Percentiles rank a stretch among this genome's conserved stretches.
Evolutionary conservation across 1,139 yeast genomes (phyloP).

Genomic region (Candida dubliniensis): DNA sequence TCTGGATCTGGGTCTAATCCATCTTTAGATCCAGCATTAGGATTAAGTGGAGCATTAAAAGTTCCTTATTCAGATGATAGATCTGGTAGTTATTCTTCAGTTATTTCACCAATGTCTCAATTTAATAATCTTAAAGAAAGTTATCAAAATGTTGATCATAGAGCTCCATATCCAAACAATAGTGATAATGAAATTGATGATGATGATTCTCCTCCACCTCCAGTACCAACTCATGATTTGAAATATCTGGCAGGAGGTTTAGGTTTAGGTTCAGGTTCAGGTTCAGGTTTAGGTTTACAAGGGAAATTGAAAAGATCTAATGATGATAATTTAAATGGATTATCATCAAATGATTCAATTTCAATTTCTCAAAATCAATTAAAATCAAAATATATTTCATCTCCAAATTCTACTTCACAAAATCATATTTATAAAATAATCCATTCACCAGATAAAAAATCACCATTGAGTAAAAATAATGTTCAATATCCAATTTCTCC

Average conservation of each 20-base stretch:
- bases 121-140: conserved; percentile 54
- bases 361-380: conserved; percentile 11
- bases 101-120: conserved; percentile 52
- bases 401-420: conserved; percentile 39
- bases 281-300: too few relatives aligned
- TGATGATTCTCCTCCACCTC: conserved; percentile 25
- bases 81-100: conserved; percentile 42
- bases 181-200: conserved; percentile 18
- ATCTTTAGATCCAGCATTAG: not conserved
- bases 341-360: conserved; percentile 11
- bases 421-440: conserved; percentile 25
- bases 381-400: conserved; percentile 35
- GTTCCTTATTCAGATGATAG: conserved; percentile 33
- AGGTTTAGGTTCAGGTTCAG: too few relatives aligned
- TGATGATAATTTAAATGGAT: conserved; percentile 18
- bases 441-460: conserved; percentile 9
- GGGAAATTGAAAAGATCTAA: conserved; percentile 20
- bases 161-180: conserved; percentile 9
- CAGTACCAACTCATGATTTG: conserved; percentile 23
- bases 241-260: conserved; percentile 8
- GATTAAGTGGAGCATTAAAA: conserved; percentile 15
- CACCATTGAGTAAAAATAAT: conserved; percentile 11
- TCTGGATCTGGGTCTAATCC: too few relatives aligned
- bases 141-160: conserved; percentile 24
- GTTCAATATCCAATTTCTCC: conserved; percentile 17